Evolutionary conservation across 1,284 basidiomycete genomes (phyloP), one percentile per base, ranked within the genome.

Genomic region (Tilletia indica): DNA sequence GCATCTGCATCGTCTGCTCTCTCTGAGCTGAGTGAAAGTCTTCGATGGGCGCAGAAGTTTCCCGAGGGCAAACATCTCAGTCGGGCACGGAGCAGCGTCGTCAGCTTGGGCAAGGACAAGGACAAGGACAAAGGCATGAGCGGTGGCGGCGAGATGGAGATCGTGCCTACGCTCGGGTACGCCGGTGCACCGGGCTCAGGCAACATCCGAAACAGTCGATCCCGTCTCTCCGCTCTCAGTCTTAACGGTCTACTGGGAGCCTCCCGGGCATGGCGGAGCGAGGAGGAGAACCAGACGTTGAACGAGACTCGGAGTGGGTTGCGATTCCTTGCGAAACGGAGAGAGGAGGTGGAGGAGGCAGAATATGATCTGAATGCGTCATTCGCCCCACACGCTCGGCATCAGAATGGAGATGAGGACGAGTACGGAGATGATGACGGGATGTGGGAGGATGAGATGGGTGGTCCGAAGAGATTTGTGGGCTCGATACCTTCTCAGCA

Each of bases 31-130:
- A 68, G 71, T 54, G 68, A 39, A 11, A 71, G 69, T 19, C 47
- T 72, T 51, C 36, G 70, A 63, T 72, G 71, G 71, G 31, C 56
- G 14, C 71, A 72, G 49, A 72, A 72, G n/a, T 72, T 72, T 25
- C 71, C 71, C 16, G 68, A 72, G 25, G 71, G 71, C 36, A 54
- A 49, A 21, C 71, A 72, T 58, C 39, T 72, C 2, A 51, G 34
- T 12, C 58, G 71, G 51, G 71, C 71, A 6, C 42, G 67, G 21
- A 54, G 36, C 47, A 54, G 42, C 31, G 45, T 47, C 19, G 25
- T 51, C 67, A 34, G 39, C 11, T n/a, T 70, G 58, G 31, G 45
- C 39, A 54, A 19, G 36, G n/a, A 25, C 19, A 70, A 36, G 39
- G 19, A 14, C 21, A 19, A 71, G 42, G 42, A 14, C 42, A 31